Evolutionary conservation across 345 rosid species (phyloP), one percentile per base, ranked within the genome.

Genomic region (Gossypium bickii): DNA sequence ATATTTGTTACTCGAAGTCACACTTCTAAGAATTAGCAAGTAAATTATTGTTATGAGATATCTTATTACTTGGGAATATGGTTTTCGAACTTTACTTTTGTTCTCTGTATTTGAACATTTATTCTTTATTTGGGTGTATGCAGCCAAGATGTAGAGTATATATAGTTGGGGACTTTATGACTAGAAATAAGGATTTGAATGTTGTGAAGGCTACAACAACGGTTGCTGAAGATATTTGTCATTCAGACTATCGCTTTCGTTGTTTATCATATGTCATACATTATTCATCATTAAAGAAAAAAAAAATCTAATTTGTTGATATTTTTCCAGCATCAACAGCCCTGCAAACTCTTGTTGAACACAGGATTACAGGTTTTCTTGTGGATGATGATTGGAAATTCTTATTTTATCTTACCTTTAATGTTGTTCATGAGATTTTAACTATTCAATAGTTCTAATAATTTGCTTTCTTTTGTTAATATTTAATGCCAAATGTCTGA

Each of bases 81-180:
- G 34, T 75, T 48, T 55, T 27, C 3, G 10, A 29, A 5, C 29
- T 18, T 22, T 60, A 44, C 22, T 18, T 4, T 53, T 49, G 12
- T 25, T 80, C 49, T 57, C 22, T 0, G 2, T 16, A 67, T 76
- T 25, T 25, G 49, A 25, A 43, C 44, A 20, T 53, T 53, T 53
- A 41, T 34, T 66, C 17, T 20, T 47, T 20, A 22, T 67, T 5
- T 9, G 68, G 43, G 17, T 55, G 2, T 56, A 49, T 85, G 83
- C 86, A 94, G 91, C 85, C 89, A 55, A 86, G 71, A 82, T 75
- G 77, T 81, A 89, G 84, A 52, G 67, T 85, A 59, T 87, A 90
- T 72, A 88, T 86, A 11, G 98, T 94, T 70, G 97, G 94, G 66
- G 94, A 94, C 76, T 90, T 90, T 75, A 89, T 90, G 97, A 94